Evolutionary conservation across 495 filamentous ascomycete species (phyloP), one percentile per base, ranked within the genome.

Genomic region (Aspergillus diversus): DNA sequence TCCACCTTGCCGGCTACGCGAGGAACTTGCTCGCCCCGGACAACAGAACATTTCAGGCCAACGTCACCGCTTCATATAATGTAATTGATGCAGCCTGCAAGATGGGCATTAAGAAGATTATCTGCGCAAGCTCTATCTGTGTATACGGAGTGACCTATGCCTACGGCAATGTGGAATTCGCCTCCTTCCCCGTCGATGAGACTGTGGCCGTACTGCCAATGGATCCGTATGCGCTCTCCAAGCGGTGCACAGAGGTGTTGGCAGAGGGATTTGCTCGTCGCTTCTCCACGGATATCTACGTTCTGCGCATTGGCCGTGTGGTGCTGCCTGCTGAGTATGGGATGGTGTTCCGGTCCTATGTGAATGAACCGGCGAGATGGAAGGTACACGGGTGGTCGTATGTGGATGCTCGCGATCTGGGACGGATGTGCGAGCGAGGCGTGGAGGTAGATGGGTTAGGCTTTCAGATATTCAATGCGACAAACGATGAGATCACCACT

Each of bases 401-500:
- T 65, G 79, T 84, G 53, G 85, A 87, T 74, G 82, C 83, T 0
- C 73, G 84, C 5, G 85, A 87, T 67, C 64, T 87, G 15, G 86
- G 81, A 1, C 77, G 83, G 65, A 72, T 73, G 63, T 71, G 65
- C 27, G 60, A 66, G 63, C 68, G 81, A 21, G 75, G 71, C 34
- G 74, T 85, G n/a, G 21, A 73, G 57, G 82, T 80, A 61, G 75
- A 75, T 65, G 82, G 81, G 1, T 63, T 87, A 12, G 84, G 83
- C 0, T 87, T 86, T 60, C 83, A 87, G 67, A 71, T 86, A 0
- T 87, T 88, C 74, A 88, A 88, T 68, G 84, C 83, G 35, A 83
- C 81, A 3, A 88, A 87, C 67, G 80, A 84, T 72, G 81, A 79
- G 7, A 87, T 86, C 37, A 87, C 85, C 6, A 67, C 67, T 27